Evolutionary conservation across 139 green algal species (phyloP).

Genomic region (Pedinophyceae sp.): DNA sequence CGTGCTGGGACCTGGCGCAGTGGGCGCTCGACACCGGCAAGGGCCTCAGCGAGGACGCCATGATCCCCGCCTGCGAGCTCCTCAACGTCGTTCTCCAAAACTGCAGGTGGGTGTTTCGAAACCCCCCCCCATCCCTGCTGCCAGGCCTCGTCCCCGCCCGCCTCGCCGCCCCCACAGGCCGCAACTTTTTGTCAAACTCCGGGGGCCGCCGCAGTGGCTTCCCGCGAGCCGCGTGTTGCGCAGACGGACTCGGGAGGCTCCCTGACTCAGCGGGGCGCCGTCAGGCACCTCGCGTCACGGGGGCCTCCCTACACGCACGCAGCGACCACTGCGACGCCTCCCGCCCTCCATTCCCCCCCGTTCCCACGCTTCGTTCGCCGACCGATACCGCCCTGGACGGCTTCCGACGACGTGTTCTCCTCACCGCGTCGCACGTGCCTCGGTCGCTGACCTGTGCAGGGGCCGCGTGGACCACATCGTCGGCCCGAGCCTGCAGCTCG

Average conservation of each 20-base stretch:
- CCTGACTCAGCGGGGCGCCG: conserved; percentile 13
- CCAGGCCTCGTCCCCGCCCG: background rate
- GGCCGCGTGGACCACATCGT: conserved; percentile 66
- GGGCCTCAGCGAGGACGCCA: conserved; percentile 38
- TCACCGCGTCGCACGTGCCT: background rate
- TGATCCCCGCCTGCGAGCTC: conserved; percentile 57
- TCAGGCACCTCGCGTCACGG: too few species aligned
- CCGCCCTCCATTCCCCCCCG: too few species aligned
- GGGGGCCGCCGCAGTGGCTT: background rate
- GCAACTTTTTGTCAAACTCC: background rate
- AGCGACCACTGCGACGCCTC: too few species aligned
- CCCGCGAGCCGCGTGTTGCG: background rate
- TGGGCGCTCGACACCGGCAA: background rate
- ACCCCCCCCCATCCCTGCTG: background rate
- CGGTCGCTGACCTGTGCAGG: too few species aligned
- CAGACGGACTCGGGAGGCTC: conserved; percentile 1
- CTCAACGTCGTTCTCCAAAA: conserved; percentile 66
- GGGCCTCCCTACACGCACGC: too few species aligned
- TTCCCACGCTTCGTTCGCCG: too few species aligned
- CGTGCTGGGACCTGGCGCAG: conserved; percentile 8
- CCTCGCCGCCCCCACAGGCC: background rate
- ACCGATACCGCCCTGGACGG: background rate
- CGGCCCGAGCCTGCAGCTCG: conserved; percentile 43
- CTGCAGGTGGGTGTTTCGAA: too few species aligned
- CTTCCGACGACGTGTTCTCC: background rate